Conservation (phyloP, 176 grass and related monocot species). For the Lolium rigidum region DNA sequence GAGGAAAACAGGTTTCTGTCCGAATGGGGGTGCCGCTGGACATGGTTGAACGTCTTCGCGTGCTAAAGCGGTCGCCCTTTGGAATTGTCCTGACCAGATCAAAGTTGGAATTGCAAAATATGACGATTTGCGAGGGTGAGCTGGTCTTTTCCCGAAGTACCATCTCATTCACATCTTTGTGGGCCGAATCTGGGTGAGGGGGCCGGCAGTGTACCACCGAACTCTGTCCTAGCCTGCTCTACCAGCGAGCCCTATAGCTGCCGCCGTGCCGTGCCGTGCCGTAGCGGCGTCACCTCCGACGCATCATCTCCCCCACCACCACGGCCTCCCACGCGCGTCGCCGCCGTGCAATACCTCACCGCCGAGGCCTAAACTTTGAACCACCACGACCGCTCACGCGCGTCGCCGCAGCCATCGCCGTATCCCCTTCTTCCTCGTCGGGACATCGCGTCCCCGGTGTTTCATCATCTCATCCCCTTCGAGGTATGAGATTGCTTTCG, state of each 20-base stretch:
- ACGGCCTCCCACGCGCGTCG: not conserved
- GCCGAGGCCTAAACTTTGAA: not conserved
- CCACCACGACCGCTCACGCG: not conserved
- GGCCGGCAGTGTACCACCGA: not conserved
- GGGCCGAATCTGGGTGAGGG: conserved; percentile 2
- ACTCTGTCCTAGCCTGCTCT: not conserved
- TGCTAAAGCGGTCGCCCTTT: too few relatives aligned
- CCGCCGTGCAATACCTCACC: not conserved
- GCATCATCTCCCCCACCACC: not conserved
- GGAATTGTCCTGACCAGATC: too few relatives aligned
- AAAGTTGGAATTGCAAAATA: too few relatives aligned
- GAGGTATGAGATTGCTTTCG: not conserved
- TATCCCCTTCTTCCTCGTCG: not conserved
- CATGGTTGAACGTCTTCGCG: too few relatives aligned
- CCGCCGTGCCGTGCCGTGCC: conserved; percentile 1
- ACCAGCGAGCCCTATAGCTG: conserved; percentile 7
- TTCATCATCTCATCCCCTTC: not conserved
- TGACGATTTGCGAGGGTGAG: not conserved
- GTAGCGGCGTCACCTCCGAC: not conserved
- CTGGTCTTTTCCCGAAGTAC: not conserved
- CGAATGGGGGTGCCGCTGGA: too few relatives aligned
- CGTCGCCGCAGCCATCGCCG: not conserved
- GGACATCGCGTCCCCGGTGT: not conserved
- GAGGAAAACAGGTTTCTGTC: too few relatives aligned
- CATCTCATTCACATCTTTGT: not conserved